Conservation (phyloP, 1,284 basidiomycete genomes). For the Ceratobasidium sp. region DNA sequence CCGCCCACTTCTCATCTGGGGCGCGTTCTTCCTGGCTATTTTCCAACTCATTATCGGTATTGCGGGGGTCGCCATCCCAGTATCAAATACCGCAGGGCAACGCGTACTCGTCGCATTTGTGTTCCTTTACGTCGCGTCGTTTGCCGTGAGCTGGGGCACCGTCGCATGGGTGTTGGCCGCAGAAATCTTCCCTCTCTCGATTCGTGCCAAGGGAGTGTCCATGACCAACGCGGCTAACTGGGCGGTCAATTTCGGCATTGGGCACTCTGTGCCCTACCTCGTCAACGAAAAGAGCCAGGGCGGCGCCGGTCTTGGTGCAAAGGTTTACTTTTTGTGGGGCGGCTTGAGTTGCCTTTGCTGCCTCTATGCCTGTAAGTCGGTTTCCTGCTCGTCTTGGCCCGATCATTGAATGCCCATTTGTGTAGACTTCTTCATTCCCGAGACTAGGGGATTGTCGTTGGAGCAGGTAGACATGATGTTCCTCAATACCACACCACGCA, state of each 20-base stretch:
- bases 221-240: constrained; percentile 75
- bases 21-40: constrained; percentile 71
- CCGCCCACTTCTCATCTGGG: constrained; percentile 73
- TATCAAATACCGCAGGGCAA: constrained; percentile 55
- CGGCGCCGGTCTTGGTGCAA: constrained; percentile 51
- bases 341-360: constrained; percentile 34
- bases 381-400: neutral
- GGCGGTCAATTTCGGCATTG: constrained; percentile 71
- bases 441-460: constrained; percentile 73
- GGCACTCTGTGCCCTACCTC: constrained; percentile 74
- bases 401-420: neutral
- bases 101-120: constrained; percentile 70
- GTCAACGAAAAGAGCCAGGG: constrained; percentile 45
- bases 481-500: constrained; percentile 58
- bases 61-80: constrained; percentile 67
- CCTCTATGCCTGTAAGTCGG: constrained; percentile 25
- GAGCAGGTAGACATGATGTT: constrained; percentile 74
- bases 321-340: constrained; percentile 60
- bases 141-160: constrained; percentile 80
- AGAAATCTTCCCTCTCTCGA: constrained; percentile 74
- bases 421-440: constrained; percentile 37
- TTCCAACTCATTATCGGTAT: constrained; percentile 78
- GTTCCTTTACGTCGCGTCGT: constrained; percentile 69
- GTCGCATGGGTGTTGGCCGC: constrained; percentile 78
- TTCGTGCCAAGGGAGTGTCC: constrained; percentile 79